phyloP scores from a whole-genome alignment of 768 basidiomycete species.

The Ramaria rubella region DNA sequence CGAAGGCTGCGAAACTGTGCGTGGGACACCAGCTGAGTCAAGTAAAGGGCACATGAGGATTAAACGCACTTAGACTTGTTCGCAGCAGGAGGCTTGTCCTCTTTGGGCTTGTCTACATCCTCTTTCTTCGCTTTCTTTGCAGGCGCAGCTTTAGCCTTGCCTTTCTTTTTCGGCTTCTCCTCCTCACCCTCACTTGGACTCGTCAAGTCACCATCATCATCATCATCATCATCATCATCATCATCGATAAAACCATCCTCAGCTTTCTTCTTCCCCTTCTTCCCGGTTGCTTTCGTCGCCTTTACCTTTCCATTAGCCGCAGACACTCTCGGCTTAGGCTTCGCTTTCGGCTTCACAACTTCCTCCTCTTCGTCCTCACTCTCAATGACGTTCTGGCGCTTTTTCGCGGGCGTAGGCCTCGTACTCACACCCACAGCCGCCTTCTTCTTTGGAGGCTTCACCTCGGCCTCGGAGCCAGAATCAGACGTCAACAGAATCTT shows the following conservation, averaged over 20 bases:
- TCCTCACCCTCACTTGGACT: slow-evolving; percentile 10
- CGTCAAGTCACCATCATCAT: slow-evolving; percentile 14
- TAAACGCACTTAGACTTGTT: slow-evolving; percentile 22
- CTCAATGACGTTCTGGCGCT: slow-evolving; percentile 11
- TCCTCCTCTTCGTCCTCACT: slow-evolving; percentile 13
- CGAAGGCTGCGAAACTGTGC: slow-evolving; percentile 36
- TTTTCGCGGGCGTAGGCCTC: background rate
- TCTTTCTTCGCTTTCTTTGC: background rate
- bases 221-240: slow-evolving; percentile 11
- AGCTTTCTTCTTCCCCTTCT: slow-evolving; percentile 16
- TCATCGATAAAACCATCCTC: slow-evolving; percentile 16
- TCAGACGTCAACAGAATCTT: slow-evolving; percentile 3
- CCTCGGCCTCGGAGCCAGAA: slow-evolving; percentile 5
- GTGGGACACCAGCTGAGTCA: background rate
- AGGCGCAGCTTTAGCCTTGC: background rate
- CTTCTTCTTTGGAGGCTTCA: slow-evolving; percentile 9
- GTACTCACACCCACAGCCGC: background rate
- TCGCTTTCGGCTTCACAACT: slow-evolving; percentile 3
- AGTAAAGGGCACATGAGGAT: too few relatives aligned
- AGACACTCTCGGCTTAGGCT: slow-evolving; percentile 14
- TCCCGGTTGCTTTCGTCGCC: slow-evolving; percentile 15
- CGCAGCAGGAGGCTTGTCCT: slow-evolving; percentile 16
- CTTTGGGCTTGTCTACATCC: slow-evolving; percentile 7
- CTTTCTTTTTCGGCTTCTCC: background rate
- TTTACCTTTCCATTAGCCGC: slow-evolving; percentile 13